Percentiles rank a stretch among this genome's conserved stretches.
Evolutionary conservation across 257 asterid species (phyloP).

Genomic region (Nemophila menziesii): DNA sequence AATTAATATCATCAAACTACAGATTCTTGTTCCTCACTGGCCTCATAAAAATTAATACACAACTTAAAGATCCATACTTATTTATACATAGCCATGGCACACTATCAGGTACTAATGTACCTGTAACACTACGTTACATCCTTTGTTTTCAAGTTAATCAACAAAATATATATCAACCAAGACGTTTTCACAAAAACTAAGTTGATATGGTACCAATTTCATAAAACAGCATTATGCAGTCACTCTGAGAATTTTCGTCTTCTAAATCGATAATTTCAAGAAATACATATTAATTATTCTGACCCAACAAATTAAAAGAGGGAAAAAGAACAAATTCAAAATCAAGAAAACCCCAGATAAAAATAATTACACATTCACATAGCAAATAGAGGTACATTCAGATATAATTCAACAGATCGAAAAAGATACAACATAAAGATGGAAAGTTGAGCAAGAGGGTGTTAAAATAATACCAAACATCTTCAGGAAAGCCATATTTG

Average conservation of each 20-base stretch:
- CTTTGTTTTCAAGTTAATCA: too few species aligned
- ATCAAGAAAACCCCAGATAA: background rate
- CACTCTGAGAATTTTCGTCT: too few species aligned
- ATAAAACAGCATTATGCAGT: too few species aligned
- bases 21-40: background rate
- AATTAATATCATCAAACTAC: background rate
- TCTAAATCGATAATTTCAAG: background rate
- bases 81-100: background rate
- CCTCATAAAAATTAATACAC: background rate
- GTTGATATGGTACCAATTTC: too few species aligned
- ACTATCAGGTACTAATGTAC: background rate
- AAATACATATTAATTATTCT: background rate
- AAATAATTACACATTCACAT: background rate
- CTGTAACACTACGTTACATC: too few species aligned
- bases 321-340: background rate
- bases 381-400: background rate
- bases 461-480: slow-evolving; percentile 47
- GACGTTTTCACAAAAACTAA: background rate
- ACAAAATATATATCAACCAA: too few species aligned
- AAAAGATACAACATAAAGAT: background rate
- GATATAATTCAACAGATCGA: background rate
- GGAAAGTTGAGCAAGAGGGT: background rate
- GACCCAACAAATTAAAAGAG: slow-evolving; percentile 1
- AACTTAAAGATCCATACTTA: background rate
- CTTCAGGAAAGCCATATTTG: slow-evolving; percentile 82